Evolutionary conservation across 306 rosid genomes (phyloP).

Genomic region (Prosopis cineraria): DNA sequence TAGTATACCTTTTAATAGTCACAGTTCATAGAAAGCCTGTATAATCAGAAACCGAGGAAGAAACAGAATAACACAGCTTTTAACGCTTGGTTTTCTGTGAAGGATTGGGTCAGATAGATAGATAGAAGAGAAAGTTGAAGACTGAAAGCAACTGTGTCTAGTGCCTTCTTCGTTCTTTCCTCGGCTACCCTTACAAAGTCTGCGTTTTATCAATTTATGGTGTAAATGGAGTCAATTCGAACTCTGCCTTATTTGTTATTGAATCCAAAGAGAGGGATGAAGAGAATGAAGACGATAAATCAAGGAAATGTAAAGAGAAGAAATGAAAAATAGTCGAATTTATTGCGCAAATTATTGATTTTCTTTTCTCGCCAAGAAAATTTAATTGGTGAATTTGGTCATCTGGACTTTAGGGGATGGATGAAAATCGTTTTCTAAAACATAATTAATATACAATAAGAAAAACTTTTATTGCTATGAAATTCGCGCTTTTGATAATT

Average conservation of each 20-base stretch:
- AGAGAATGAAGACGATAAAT: constrained; percentile 19
- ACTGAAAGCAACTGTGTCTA: constrained; percentile 58
- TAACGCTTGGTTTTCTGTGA: neutral
- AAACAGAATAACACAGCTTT: constrained; percentile 9
- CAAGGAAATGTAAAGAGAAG: too few species aligned
- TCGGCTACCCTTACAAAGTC: constrained; percentile 30
- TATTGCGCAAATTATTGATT: neutral
- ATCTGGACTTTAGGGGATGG: neutral
- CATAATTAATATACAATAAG: neutral
- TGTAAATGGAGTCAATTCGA: neutral
- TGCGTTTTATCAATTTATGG: neutral
- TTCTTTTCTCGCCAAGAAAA: neutral
- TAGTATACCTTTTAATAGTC: constrained; percentile 31
- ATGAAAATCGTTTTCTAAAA: neutral
- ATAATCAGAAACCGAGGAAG: constrained; percentile 36
- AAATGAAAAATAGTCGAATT: too few species aligned
- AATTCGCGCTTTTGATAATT: too few species aligned
- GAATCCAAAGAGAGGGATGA: constrained; percentile 35
- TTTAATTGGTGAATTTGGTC: neutral
- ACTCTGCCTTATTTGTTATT: constrained; percentile 44
- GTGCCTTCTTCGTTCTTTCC: constrained; percentile 1
- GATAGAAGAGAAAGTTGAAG: constrained; percentile 54
- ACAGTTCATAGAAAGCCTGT: constrained; percentile 22
- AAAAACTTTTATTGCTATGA: too few species aligned
- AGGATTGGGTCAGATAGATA: neutral